Evolutionary conservation across 2,329 filamentous ascomycete genomes (phyloP).

Genomic region (Colletotrichum lindemuthianum): DNA sequence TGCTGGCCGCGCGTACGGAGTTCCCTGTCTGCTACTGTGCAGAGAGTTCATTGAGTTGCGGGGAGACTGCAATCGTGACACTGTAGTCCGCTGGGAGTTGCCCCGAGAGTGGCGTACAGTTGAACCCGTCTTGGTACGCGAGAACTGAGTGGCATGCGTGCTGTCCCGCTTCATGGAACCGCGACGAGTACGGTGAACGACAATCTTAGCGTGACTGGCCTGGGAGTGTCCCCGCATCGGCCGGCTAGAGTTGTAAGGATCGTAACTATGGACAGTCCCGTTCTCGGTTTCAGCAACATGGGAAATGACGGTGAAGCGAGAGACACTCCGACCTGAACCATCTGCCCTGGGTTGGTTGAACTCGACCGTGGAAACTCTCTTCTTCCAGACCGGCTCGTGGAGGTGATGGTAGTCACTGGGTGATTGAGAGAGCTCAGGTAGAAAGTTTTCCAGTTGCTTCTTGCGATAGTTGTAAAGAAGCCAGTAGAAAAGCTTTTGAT

Average conservation of each 20-base stretch:
- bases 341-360: constrained; percentile 60
- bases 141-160: constrained; percentile 46
- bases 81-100: constrained; percentile 46
- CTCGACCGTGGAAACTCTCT: constrained; percentile 69
- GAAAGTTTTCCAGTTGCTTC: constrained; percentile 88
- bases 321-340: constrained; percentile 64
- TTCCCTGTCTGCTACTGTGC: constrained; percentile 56
- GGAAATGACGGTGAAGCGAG: constrained; percentile 73
- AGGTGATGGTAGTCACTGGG: constrained; percentile 92
- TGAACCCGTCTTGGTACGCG: constrained; percentile 49
- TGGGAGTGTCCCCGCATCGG: constrained; percentile 54
- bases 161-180: constrained; percentile 41
- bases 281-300: constrained; percentile 64
- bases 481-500: constrained; percentile 94
- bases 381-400: constrained; percentile 65
- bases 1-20: constrained; percentile 52
- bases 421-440: constrained; percentile 82
- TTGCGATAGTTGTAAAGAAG: constrained; percentile 84
- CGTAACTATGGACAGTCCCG: constrained; percentile 74
- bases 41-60: constrained; percentile 61
- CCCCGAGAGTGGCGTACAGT: constrained; percentile 38
- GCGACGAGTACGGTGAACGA: constrained; percentile 66
- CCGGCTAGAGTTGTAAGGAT: constrained; percentile 81
- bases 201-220: constrained; percentile 72
- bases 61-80: constrained; percentile 46